phyloP scores from a whole-genome alignment of 2,329 filamentous ascomycete genomes.

The Xylaria sp. region DNA sequence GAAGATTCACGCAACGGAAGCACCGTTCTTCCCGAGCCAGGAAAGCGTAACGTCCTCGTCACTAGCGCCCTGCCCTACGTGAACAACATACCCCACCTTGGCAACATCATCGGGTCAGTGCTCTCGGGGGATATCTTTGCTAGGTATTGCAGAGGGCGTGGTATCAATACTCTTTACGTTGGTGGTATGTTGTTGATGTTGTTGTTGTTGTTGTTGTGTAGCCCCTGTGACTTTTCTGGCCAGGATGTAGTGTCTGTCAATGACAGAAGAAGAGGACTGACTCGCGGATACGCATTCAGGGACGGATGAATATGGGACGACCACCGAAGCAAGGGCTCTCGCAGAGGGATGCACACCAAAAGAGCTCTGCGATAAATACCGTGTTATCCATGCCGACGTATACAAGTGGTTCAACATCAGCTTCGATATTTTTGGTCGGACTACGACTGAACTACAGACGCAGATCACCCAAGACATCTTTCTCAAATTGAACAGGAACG shows the following conservation, averaged over 20 bases:
- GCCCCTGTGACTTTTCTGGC: slow-evolving; percentile 15
- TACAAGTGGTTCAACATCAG: slow-evolving; percentile 39
- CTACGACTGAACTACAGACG: slow-evolving; percentile 34
- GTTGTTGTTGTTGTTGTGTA: slow-evolving; percentile 10
- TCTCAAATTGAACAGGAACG: slow-evolving; percentile 28
- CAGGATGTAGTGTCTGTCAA: slow-evolving; percentile 25
- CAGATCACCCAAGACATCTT: slow-evolving; percentile 34
- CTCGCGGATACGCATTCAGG: slow-evolving; percentile 25
- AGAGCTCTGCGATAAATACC: slow-evolving; percentile 39
- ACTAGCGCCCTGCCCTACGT: slow-evolving; percentile 64
- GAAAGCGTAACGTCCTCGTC: slow-evolving; percentile 35
- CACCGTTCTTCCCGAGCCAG: slow-evolving; percentile 35
- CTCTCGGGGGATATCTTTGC: slow-evolving; percentile 63
- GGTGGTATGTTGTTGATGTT: slow-evolving; percentile 29
- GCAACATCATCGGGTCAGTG: slow-evolving; percentile 61
- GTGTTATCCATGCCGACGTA: slow-evolving; percentile 33
- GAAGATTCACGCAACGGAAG: slow-evolving; percentile 25
- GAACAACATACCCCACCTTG: slow-evolving; percentile 66
- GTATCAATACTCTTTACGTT: slow-evolving; percentile 36
- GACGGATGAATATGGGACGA: slow-evolving; percentile 37
- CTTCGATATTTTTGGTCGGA: slow-evolving; percentile 37
- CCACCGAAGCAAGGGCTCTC: slow-evolving; percentile 36
- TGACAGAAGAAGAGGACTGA: slow-evolving; percentile 24
- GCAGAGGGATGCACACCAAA: slow-evolving; percentile 33
- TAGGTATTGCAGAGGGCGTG: slow-evolving; percentile 36